These are phyloP conservation scores for Magnolia sinica DNA, from an alignment of 164 flowering plant genomes.

Conservation along the genomic window DNA sequence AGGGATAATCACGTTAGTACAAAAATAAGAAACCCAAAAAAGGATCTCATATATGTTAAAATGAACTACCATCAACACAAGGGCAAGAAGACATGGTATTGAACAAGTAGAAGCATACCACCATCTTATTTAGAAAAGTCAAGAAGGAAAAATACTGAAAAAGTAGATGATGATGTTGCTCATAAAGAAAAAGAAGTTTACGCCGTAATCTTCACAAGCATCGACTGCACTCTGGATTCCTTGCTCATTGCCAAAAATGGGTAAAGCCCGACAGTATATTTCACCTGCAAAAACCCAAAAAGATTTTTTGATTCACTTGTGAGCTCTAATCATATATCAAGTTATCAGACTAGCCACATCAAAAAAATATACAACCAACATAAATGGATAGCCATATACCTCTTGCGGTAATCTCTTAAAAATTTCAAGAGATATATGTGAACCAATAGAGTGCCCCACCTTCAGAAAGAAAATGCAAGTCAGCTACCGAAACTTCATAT, in stretches of 20 bases:
- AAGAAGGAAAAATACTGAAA: neutral
- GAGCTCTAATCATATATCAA: slow-evolving; percentile 1
- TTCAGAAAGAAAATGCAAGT: slow-evolving; percentile 25
- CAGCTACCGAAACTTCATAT: neutral
- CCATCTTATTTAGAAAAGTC: neutral
- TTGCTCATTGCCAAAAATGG: slow-evolving; percentile 73
- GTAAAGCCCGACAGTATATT: slow-evolving; percentile 62
- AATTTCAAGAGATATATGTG: slow-evolving; percentile 72
- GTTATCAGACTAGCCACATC: slow-evolving; percentile 2
- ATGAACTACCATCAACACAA: neutral
- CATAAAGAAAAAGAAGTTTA: slow-evolving; percentile 28
- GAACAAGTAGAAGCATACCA: neutral
- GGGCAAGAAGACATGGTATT: neutral
- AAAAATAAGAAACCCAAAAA: no score
- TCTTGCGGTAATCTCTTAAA: slow-evolving; percentile 50
- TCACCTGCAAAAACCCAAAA: slow-evolving; percentile 45
- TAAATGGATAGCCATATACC: slow-evolving; percentile 35
- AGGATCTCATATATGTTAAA: no score
- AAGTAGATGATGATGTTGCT: slow-evolving; percentile 5
- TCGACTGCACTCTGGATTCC: slow-evolving; percentile 46
- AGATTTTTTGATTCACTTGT: neutral
- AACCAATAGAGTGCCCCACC: slow-evolving; percentile 97
- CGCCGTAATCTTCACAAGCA: slow-evolving; percentile 57
- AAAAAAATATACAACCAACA: neutral
- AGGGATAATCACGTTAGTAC: no score